Evolutionary conservation across 2,329 filamentous ascomycete species (phyloP), one percentile per base, ranked within the genome.

Genomic region (Colletotrichum gigasporum): DNA sequence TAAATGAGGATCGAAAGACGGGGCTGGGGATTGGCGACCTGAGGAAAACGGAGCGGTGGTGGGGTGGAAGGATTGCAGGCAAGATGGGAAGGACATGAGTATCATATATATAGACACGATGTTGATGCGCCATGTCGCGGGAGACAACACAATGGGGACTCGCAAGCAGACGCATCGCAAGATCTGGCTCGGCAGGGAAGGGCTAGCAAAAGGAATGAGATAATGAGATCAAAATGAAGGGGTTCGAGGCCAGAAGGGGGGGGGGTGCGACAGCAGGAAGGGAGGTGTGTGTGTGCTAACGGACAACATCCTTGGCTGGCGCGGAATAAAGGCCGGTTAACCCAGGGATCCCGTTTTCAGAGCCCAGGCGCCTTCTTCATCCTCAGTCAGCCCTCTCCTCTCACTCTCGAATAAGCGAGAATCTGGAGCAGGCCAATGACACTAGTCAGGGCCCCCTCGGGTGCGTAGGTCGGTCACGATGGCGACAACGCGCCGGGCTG

Each of bases 31-130:
- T 54, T 5, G 32, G 26, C 20, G 42, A 44, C 44, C n/a, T n/a
- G n/a, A n/a, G n/a, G 22, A 22, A 18, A 24, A 34, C 30, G 51
- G 24, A 42, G 44, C 51, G 26, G 32, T 22, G 32, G 58, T 37
- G 59, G 63, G 28, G 52, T 63, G 42, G 63, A 34, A 58, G 63
- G 51, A 65, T 58, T 63, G 22, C 18, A 28, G 30, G 22, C 48
- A 51, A 57, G 52, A 34, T 47, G 58, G 51, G 62, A 55, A 39
- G 62, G 58, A 47, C 41, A 39, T 22, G 22, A 30, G 63, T 53
- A 63, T 51, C 52, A 58, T 65, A 63, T 65, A 65, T 65, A 63
- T 63, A 65, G 58, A 63, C 51, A 51, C 34, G 45, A 47, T 47
- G 24, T 53, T 24, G 56, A 61, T 58, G 63, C 41, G 57, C 35